Evolutionary conservation across 2,329 filamentous ascomycete species (phyloP).

Genomic region (Daldinia eschscholtzii): DNA sequence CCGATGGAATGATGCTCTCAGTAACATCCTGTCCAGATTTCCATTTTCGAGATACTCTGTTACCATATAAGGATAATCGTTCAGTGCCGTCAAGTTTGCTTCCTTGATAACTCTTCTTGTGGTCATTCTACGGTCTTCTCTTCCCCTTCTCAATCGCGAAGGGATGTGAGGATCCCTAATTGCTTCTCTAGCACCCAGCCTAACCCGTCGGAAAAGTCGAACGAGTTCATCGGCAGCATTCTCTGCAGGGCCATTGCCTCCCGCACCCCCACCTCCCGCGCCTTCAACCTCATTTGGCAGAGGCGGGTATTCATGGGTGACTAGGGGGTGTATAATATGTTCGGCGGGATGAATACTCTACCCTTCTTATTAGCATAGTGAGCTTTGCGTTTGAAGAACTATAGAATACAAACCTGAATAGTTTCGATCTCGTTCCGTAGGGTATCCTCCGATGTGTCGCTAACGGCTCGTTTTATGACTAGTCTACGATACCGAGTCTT

Average conservation of each 20-base stretch:
- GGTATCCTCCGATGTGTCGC: neutral
- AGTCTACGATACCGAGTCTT: slow-evolving; percentile 11
- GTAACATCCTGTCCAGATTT: slow-evolving; percentile 6
- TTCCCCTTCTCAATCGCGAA: neutral
- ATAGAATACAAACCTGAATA: neutral
- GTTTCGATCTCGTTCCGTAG: slow-evolving; percentile 13
- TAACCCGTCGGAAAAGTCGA: neutral
- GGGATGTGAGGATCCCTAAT: neutral
- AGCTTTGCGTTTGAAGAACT: neutral
- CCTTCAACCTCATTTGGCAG: no score
- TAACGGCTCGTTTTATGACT: slow-evolving; percentile 15
- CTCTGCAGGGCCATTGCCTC: neutral
- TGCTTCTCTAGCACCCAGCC: neutral
- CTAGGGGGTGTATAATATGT: slow-evolving; percentile 15
- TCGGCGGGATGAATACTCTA: slow-evolving; percentile 2
- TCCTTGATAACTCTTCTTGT: slow-evolving; percentile 4
- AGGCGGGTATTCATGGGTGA: neutral
- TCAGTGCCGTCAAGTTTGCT: neutral
- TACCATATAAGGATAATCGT: slow-evolving; percentile 10
- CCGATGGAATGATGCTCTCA: neutral
- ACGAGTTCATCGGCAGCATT: neutral
- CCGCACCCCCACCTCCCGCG: neutral
- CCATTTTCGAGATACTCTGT: slow-evolving; percentile 24
- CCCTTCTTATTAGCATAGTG: slow-evolving; percentile 5
- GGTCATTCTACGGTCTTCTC: neutral